Base-by-base conservation (phyloP, 495 filamentous ascomycete genomes). In the Geopyxis carbonaria region DNA sequence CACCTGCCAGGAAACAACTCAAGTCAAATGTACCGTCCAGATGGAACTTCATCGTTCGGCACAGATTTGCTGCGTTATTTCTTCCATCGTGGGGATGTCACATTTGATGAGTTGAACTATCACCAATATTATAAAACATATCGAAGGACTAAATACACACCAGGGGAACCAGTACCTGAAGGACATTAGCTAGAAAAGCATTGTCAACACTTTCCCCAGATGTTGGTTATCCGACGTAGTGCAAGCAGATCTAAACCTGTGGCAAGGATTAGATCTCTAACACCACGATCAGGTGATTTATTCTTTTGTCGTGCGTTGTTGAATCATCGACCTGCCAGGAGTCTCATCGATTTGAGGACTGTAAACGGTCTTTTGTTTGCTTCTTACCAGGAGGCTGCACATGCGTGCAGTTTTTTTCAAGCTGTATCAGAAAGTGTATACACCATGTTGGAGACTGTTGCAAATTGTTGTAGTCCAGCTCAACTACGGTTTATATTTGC, bases 401-500 rank as follows among this genome's bases (percentile, higher is more conserved):
- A 8, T 23, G 34, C 7, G 4, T 15, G 42, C 5, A 39, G 46
- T 4, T 9, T 50, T 2, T 50, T 50, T 36, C 28, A 42, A 2
- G 38, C 39, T 21, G 8, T 22, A 5, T 30, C 23, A 5, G 28
- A 46, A 10, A 34, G 18, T 1, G 9, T 34, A 15, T 10, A 23
- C n/a, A 19, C 22, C 0, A 20, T 50, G 13, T 15, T 34, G 21
- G 47, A 46, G 16, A 40, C 23, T 2, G 31, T 35, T 1, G 7
- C 35, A 4, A 32, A 20, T 5, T 44, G 40, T 22, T 40, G 21
- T 28, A 19, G 21, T 5, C 30, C 38, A 7, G 11, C 10, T 13
- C 44, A 50, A 14, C 14, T 50, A 7, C 22, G 23, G n/a, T 50
- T 50, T 24, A 34, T 46, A 1, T 47, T 44, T 42, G 23, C 28